Conservation (phyloP, 345 rosid genomes). For the Passiflora organensis region DNA sequence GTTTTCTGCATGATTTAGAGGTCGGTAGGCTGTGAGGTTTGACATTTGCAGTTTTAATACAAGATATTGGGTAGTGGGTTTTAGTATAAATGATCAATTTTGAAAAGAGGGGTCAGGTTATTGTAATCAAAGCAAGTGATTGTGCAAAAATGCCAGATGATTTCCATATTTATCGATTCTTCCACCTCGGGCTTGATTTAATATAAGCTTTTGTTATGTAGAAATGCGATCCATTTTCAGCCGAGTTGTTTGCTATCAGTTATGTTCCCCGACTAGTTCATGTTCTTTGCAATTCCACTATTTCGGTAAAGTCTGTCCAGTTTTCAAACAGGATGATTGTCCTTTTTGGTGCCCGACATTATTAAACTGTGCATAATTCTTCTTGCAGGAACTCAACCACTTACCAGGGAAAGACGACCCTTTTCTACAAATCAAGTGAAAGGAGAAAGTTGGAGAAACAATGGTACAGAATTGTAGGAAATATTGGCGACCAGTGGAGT, state of each 20-base stretch:
- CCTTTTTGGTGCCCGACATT: too few species aligned
- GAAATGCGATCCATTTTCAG: slow-evolving; percentile 94
- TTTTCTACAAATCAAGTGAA: too few species aligned
- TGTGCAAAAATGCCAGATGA: background rate
- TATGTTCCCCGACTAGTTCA: slow-evolving; percentile 54
- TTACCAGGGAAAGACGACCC: too few species aligned
- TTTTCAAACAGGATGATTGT: slow-evolving; percentile 47
- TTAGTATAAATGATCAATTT: too few species aligned
- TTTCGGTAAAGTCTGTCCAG: slow-evolving; percentile 50
- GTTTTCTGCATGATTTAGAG: too few species aligned
- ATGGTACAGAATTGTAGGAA: too few species aligned
- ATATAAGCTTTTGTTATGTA: slow-evolving; percentile 24
- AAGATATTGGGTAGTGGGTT: too few species aligned
- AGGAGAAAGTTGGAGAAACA: too few species aligned
- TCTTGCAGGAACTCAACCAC: too few species aligned
- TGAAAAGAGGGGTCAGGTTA: too few species aligned
- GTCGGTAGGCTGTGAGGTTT: background rate
- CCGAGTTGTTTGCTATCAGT: slow-evolving; percentile 49
- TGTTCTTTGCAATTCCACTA: slow-evolving; percentile 82
- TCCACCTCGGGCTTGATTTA: slow-evolving; percentile 1
- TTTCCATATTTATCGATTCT: background rate
- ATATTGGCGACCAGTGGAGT: too few species aligned
- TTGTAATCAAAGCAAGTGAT: background rate
- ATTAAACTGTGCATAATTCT: too few species aligned
- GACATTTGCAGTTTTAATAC: background rate